Conservation (phyloP, 257 asterid genomes). For the Ophiorrhiza pumila region DNA sequence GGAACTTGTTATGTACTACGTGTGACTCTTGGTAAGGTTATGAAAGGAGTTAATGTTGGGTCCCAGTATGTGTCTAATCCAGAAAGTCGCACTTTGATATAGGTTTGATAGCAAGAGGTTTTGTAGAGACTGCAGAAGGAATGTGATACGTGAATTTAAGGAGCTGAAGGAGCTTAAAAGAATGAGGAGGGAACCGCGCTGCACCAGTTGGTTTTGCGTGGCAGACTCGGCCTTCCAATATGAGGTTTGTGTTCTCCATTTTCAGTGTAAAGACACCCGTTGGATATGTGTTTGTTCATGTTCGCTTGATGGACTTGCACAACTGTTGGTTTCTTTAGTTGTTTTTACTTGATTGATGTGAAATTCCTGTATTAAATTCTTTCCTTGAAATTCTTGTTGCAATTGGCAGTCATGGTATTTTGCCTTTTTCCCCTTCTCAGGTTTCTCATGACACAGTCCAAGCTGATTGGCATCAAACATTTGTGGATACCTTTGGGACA, state of each 20-base stretch:
- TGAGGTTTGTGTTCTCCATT: slow-evolving; percentile 50
- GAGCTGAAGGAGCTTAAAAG: slow-evolving; percentile 95
- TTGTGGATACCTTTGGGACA: slow-evolving; percentile 64
- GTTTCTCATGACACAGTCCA: slow-evolving; percentile 79
- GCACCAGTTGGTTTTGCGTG: slow-evolving; percentile 93
- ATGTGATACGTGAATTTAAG: slow-evolving; percentile 94
- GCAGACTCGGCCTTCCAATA: slow-evolving; percentile 91
- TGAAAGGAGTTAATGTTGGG: neutral
- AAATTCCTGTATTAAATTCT: neutral
- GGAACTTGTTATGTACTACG: neutral
- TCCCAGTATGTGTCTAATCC: neutral
- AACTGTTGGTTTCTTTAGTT: neutral
- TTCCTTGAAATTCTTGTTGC: neutral
- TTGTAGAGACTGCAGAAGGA: slow-evolving; percentile 97
- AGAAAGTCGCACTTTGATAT: slow-evolving; percentile 28
- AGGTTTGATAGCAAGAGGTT: slow-evolving; percentile 98
- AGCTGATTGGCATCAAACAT: slow-evolving; percentile 91
- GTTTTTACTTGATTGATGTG: neutral
- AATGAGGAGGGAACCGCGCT: slow-evolving; percentile 73
- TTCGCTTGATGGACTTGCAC: neutral
- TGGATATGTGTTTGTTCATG: neutral
- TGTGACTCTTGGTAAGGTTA: neutral
- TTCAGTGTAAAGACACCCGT: neutral
- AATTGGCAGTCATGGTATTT: neutral
- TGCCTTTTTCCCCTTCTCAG: slow-evolving; percentile 42